Evolutionary conservation across 169 alveolate species (phyloP).

Genomic region (Perkinsus olseni): DNA sequence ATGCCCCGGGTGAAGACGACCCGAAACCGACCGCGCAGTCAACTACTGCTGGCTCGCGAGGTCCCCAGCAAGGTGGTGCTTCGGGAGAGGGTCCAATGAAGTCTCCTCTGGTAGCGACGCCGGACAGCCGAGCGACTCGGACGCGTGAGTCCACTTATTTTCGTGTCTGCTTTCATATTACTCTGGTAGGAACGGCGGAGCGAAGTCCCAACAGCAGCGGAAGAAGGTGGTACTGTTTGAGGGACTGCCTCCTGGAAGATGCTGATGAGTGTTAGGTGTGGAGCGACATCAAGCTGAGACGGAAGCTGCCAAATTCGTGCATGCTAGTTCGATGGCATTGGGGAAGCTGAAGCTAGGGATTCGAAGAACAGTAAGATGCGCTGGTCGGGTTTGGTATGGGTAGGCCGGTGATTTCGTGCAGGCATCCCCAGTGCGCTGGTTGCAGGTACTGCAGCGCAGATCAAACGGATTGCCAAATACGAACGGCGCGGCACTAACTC

Average conservation of each 20-base stretch:
- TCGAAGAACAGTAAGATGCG: not conserved
- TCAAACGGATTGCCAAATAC: not conserved
- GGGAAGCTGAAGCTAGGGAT: not conserved
- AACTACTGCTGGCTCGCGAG: too few relatives aligned
- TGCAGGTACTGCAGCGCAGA: not conserved
- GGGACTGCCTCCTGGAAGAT: not conserved
- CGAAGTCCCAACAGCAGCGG: not conserved
- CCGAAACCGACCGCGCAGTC: not conserved
- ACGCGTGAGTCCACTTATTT: not conserved
- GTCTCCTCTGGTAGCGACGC: not conserved
- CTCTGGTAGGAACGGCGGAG: not conserved
- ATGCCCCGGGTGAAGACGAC: not conserved
- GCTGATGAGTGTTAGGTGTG: not conserved
- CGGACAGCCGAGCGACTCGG: not conserved
- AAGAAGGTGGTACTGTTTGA: not conserved
- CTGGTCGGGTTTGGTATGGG: too few relatives aligned
- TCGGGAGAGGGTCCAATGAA: not conserved
- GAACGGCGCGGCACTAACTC: not conserved
- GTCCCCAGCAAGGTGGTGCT: not conserved
- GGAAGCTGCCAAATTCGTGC: not conserved
- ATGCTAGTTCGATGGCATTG: not conserved
- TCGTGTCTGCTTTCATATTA: not conserved
- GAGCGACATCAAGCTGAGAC: not conserved
- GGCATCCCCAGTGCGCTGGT: not conserved
- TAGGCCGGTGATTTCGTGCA: not conserved